Evolutionary conservation across 345 rosid genomes (phyloP), one percentile per base, ranked within the genome.

Genomic region (Combretum micranthum): DNA sequence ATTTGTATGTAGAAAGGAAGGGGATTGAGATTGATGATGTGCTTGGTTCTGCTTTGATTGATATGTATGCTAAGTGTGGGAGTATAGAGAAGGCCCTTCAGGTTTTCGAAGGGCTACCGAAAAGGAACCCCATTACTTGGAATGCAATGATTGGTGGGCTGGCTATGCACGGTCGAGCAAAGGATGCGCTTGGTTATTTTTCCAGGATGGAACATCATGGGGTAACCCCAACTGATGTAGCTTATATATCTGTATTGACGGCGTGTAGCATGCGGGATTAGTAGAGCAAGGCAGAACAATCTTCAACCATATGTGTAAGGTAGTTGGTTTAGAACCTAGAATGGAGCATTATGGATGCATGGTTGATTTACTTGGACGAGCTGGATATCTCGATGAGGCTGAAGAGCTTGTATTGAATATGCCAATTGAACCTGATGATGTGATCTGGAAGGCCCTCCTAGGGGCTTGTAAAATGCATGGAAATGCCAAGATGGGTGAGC

Each of bases 61-160:
- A 88, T 62, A 81, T 85, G 93, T 85, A 88, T 58, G 75, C 85
- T 0, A 83, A 88, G 61, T 81, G 96, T 52, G 93, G 93, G 52
- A 71, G 75, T 51, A 62, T 83, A 13, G 90, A 83, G 60, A 81
- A 82, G 64, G 86, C 83, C 1, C 15, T 81, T 68, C 75, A 75
- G 50, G 73, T 88, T 44, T 88, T 85, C 25, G 82, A 71, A 67
- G 62, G 68, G 45, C 64, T 76, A 18, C 77, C 70, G 3, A 75
- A 75, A 61, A 74, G 52, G 63, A 85, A 81, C 60, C 56, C 68
- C 18, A 68, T 85, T 14, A 80, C 85, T 17, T 85, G 90, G 88
- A 85, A 83, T 57, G 77, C 85, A 3, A 65, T 88, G 47, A 77
- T 85, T 15, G 77, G 83, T 8, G 90, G 93, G 49, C 78, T 85